Evolutionary conservation across 1,139 yeast species (phyloP), one percentile per base, ranked within the genome.

Genomic region (Zygosaccharomyces pseudobailii): DNA sequence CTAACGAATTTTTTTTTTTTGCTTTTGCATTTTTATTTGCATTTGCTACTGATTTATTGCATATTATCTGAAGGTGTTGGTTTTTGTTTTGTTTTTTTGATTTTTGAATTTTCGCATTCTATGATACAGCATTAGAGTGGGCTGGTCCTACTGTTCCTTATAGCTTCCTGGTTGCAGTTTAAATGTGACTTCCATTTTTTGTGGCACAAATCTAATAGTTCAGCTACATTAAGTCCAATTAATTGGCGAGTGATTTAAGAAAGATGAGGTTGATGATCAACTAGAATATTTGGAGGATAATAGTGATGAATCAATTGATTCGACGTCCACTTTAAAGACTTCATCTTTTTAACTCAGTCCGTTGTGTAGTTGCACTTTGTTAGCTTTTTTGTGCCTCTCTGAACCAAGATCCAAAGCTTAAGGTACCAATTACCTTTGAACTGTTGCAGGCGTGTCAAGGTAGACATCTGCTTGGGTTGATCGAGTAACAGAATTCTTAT

Each of bases 1-100:
- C 71, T 71, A 53, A 39, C 55, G 58, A 56, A n/a, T n/a, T 51
- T 51, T 51, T 55, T 54, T 54, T 50, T 55, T 50, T 52, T 45
- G 43, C 51, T 52, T 41, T 45, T 37, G 28, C n/a, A 28, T 43
- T 22, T 38, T 42, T 39, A 17, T 35, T 41, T 40, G 43, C 48
- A 42, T 38, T 17, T 38, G 41, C 41, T 38, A 38, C 33, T 38
- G 19, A 28, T 38, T 19, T 38, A 21, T 38, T 19, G 23, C 32
- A 38, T 13, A 22, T 31, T 38, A 38, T 38, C 32, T n/a, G 25
- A 5, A 19, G 35, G 41, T 27, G 19, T 38, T 24, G 41, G 41
- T 17, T 9, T 23, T 23, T 6, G n/a, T 19, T 17, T 39, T 27
- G 8, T n/a, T 20, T 17, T 39, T 30, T 39, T 28, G 35, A 30